Conservation (phyloP, 1,139 yeast species). For the Protomyces gravidus region DNA sequence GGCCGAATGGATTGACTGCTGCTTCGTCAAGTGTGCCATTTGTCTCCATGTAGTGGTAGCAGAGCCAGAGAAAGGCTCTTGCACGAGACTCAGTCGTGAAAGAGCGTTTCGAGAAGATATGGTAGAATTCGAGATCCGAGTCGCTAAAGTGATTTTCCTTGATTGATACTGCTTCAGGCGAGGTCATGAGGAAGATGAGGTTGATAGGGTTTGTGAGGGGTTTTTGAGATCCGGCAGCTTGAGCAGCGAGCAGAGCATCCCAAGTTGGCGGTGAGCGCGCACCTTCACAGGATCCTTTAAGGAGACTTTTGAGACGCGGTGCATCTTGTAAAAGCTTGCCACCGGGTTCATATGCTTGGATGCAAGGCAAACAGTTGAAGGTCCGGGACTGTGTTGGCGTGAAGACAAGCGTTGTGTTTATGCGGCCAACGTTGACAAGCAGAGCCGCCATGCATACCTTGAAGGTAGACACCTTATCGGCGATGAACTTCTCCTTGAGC, state of each 20-base stretch:
- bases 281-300: slow-evolving; percentile 68
- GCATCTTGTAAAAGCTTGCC: slow-evolving; percentile 86
- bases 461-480: slow-evolving; percentile 52
- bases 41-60: slow-evolving; percentile 76
- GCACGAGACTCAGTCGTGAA: slow-evolving; percentile 69
- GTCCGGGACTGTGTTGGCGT: slow-evolving; percentile 77
- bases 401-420: slow-evolving; percentile 88
- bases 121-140: slow-evolving; percentile 38
- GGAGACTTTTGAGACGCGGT: slow-evolving; percentile 80
- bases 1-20: slow-evolving; percentile 61
- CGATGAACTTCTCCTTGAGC: slow-evolving; percentile 69
- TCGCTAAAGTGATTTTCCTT: slow-evolving; percentile 48
- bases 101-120: slow-evolving; percentile 8
- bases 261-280: slow-evolving; percentile 50
- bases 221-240: slow-evolving; percentile 37
- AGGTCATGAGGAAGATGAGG: slow-evolving; percentile 67
- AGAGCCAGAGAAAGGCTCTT: slow-evolving; percentile 71
- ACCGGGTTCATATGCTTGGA: slow-evolving; percentile 60
- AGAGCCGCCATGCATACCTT: slow-evolving; percentile 69
- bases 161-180: slow-evolving; percentile 53
- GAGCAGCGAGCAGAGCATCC: slow-evolving; percentile 44
- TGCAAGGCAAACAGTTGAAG: slow-evolving; percentile 85
- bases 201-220: slow-evolving; percentile 66
- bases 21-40: slow-evolving; percentile 54
- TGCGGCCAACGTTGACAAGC: slow-evolving; percentile 83